Conservation (phyloP, 805 yeast species). For the Naumovozyma baii region DNA sequence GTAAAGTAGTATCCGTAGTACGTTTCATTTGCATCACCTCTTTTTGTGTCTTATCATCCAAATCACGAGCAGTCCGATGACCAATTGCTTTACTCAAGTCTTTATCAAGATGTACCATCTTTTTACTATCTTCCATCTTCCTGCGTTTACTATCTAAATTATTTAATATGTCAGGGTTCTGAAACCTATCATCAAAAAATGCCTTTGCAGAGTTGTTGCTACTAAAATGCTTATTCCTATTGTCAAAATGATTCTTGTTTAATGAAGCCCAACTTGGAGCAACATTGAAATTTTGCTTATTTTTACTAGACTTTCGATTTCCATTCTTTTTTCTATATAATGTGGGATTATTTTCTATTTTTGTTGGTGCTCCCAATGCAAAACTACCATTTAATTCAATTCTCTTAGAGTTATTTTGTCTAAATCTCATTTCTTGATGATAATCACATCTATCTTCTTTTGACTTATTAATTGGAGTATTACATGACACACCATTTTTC, state of each 20-base stretch:
- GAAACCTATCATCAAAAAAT: slow-evolving; percentile 41
- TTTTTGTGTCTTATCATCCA: slow-evolving; percentile 13
- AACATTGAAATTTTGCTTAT: slow-evolving; percentile 5
- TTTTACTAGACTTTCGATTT: slow-evolving; percentile 15
- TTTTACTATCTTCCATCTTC: slow-evolving; percentile 33
- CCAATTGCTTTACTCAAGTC: slow-evolving; percentile 18
- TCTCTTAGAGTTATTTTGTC: slow-evolving; percentile 47
- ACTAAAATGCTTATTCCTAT: slow-evolving; percentile 31
- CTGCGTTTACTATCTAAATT: slow-evolving; percentile 33
- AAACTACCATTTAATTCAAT: slow-evolving; percentile 65
- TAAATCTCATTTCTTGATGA: slow-evolving; percentile 53
- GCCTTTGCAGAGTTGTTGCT: slow-evolving; percentile 38
- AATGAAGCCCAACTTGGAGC: neutral
- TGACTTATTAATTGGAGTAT: slow-evolving; percentile 46
- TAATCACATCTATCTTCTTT: slow-evolving; percentile 54
- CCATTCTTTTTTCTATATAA: slow-evolving; percentile 25
- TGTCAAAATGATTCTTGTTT: slow-evolving; percentile 3
- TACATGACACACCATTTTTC: slow-evolving; percentile 43
- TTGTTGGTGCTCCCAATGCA: slow-evolving; percentile 47
- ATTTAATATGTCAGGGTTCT: slow-evolving; percentile 38
- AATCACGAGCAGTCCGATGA: slow-evolving; percentile 7
- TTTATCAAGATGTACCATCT: slow-evolving; percentile 23
- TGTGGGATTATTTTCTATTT: slow-evolving; percentile 35
- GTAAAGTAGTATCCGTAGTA: slow-evolving; percentile 32
- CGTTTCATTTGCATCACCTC: slow-evolving; percentile 21